Conservation (phyloP, 129 eudicot species). For the Oenanthe sinensis region DNA sequence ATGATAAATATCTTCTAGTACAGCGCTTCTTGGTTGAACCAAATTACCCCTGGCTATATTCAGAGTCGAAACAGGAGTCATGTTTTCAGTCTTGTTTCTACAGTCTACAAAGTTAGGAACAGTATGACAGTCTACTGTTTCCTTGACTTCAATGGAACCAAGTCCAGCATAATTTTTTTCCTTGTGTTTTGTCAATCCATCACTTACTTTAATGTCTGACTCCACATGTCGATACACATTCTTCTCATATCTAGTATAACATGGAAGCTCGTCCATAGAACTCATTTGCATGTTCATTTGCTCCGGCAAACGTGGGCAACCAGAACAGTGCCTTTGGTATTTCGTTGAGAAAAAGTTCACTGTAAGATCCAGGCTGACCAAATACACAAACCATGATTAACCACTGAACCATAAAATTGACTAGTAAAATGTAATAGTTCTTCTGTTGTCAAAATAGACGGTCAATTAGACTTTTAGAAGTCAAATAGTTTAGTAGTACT, state of each 20-base stretch:
- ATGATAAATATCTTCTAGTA: not conserved
- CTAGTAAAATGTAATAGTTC: not conserved
- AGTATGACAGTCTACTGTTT: not conserved
- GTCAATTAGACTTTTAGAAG: not conserved
- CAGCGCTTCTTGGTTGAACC: not conserved
- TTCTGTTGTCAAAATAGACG: not conserved
- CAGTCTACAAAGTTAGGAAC: slow-evolving; percentile 13
- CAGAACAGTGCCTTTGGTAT: slow-evolving; percentile 54
- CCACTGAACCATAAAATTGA: not conserved
- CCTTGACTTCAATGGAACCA: not conserved
- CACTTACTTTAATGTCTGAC: slow-evolving; percentile 20
- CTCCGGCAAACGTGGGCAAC: slow-evolving; percentile 64
- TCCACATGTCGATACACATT: slow-evolving; percentile 18
- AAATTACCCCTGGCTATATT: not conserved
- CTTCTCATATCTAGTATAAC: slow-evolving; percentile 35
- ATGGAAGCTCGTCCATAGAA: slow-evolving; percentile 81
- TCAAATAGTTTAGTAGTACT: not conserved
- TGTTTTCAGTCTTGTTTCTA: slow-evolving; percentile 11
- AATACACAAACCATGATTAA: slow-evolving; percentile 12
- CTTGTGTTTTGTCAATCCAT: slow-evolving; percentile 5
- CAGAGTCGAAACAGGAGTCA: not conserved
- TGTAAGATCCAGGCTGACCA: slow-evolving; percentile 53
- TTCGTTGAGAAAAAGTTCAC: slow-evolving; percentile 77
- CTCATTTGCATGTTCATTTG: slow-evolving; percentile 64
- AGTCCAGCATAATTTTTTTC: not conserved